Evolutionary conservation across 495 filamentous ascomycete genomes (phyloP).

Genomic region (Saxophila tyrrhenica): DNA sequence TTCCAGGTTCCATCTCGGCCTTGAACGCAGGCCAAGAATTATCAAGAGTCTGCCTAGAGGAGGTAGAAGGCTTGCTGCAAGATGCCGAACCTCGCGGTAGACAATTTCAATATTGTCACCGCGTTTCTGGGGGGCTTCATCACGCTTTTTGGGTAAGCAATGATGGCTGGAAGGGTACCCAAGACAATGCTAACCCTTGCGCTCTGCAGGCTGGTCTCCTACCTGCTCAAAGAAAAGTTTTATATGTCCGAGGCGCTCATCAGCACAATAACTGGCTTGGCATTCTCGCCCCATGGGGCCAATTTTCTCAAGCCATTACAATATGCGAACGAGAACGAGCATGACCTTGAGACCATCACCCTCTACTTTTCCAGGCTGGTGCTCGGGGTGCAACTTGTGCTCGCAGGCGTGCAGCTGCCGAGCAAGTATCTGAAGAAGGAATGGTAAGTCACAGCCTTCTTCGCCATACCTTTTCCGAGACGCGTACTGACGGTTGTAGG

Average conservation of each 20-base stretch:
- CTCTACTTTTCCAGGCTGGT: conserved; percentile 80
- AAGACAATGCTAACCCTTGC: too few species aligned
- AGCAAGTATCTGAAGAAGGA: conserved; percentile 68
- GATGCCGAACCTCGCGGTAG: conserved; percentile 70
- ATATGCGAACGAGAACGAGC: conserved; percentile 54
- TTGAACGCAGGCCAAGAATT: too few species aligned
- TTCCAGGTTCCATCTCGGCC: too few species aligned
- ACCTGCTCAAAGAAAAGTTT: conserved; percentile 78
- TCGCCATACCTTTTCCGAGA: too few species aligned
- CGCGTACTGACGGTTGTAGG: too few species aligned
- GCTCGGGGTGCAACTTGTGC: conserved; percentile 79
- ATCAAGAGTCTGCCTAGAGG: too few species aligned
- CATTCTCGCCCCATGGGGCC: conserved; percentile 64
- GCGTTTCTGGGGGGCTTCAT: conserved; percentile 79
- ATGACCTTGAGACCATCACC: conserved; percentile 54
- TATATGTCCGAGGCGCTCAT: conserved; percentile 89
- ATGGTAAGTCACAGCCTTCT: too few species aligned
- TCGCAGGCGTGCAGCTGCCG: conserved; percentile 86
- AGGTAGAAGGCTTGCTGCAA: not conserved
- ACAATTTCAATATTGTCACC: conserved; percentile 84
- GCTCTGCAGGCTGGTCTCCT: conserved; percentile 81
- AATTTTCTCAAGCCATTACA: conserved; percentile 67
- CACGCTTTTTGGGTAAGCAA: conserved; percentile 71
- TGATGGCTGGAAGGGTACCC: too few species aligned
- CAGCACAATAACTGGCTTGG: conserved; percentile 65